Evolutionary conservation across 495 filamentous ascomycete genomes (phyloP), one percentile per base, ranked within the genome.

Genomic region (Hypoxylon cercidicola): DNA sequence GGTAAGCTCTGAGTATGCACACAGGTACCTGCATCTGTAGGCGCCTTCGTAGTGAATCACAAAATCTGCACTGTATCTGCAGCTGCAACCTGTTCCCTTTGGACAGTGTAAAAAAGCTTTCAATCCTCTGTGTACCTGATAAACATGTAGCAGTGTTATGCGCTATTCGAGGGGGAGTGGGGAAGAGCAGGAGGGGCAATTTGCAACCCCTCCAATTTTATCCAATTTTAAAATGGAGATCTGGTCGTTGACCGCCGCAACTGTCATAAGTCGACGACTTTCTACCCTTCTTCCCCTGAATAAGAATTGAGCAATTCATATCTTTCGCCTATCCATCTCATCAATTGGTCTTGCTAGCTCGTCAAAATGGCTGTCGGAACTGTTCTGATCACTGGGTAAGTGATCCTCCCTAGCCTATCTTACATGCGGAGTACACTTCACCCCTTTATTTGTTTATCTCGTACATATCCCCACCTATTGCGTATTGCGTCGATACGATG

Each of bases 301-400:
- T 18, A 18, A 43, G 40, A 19, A 32, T 32, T 32, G 47, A 16
- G 8, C 25, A n/a, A 37, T 12, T 39, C 19, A n/a, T 35, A 10
- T 55, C 20, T 60, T 50, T 21, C 30, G n/a, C 23, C 23, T n/a
- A 11, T 49, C 37, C 7, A 25, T 39, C 16, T 13, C 19, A 43
- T 62, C 66, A 64, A 69, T 69, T 57, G 65, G n/a, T 55, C 34
- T 43, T 2, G 6, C 28, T 0, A 41, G 56, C 16, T 30, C 19
- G 12, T 48, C 48, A 89, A 75, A 65, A 95, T 96, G 92, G 69
- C 88, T 78, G 80, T 88, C 55, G 91, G 92, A 79, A 93, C 93
- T 39, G 89, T 97, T 73, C 86, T 97, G 55, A 87, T 97, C 74
- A 91, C 93, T 49, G 93, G 93, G 93, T 97, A 86, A 80, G 90